phyloP scores from a whole-genome alignment of 495 filamentous ascomycete genomes.

The Neurospora sublineolata region DNA sequence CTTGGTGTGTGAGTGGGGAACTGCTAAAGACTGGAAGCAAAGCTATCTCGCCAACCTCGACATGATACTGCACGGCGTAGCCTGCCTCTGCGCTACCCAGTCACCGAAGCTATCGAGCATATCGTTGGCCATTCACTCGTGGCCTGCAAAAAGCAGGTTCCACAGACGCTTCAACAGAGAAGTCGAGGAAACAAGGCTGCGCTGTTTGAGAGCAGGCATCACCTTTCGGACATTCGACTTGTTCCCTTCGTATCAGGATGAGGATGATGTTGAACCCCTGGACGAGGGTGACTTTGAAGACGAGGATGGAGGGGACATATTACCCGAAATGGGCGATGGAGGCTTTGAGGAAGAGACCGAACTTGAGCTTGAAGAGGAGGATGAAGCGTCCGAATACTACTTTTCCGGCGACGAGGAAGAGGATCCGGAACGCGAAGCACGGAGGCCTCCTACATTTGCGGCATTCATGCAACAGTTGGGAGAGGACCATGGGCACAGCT shows the following conservation, averaged over 20 bases:
- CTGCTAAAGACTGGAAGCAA: constrained; percentile 22
- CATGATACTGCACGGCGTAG: constrained; percentile 23
- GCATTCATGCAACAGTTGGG: constrained; percentile 19
- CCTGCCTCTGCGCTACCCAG: constrained; percentile 13
- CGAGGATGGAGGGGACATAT: constrained; percentile 6
- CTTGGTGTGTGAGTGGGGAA: constrained; percentile 25
- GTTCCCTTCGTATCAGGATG: constrained; percentile 20
- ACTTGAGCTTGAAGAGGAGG: constrained; percentile 23
- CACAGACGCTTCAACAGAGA: constrained; percentile 21
- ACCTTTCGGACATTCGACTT: constrained; percentile 22
- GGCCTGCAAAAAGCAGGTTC: constrained; percentile 22
- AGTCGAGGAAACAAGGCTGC: constrained; percentile 12
- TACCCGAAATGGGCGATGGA: background rate
- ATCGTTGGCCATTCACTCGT: constrained; percentile 24
- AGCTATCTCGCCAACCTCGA: constrained; percentile 22
- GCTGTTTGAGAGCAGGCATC: constrained; percentile 17
- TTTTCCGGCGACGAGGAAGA: constrained; percentile 22
- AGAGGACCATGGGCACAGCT: constrained; percentile 22
- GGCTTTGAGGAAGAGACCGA: constrained; percentile 7
- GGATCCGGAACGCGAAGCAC: constrained; percentile 22
- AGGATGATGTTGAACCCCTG: constrained; percentile 14
- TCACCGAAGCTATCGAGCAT: constrained; percentile 14
- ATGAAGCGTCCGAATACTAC: constrained; percentile 27
- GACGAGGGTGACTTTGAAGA: constrained; percentile 11
- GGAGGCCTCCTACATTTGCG: constrained; percentile 19